These are phyloP conservation scores for Plasmodium ovale DNA, from an alignment of 169 alveolate genomes.

Conservation along the genomic window DNA sequence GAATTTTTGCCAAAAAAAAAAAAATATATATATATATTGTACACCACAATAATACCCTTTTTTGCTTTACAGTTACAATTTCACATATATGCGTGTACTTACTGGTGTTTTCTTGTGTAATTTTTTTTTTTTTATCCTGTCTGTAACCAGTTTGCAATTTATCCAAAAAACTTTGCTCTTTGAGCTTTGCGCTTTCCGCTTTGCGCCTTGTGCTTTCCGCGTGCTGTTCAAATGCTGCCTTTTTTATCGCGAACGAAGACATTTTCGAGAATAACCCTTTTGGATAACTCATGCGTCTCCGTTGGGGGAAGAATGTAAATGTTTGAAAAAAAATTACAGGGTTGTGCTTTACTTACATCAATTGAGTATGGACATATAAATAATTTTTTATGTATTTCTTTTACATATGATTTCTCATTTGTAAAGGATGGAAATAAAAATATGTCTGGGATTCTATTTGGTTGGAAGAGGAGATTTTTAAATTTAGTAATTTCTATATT, in stretches of 20 bases:
- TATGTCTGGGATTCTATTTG: constrained; percentile 72
- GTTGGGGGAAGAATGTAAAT: constrained; percentile 65
- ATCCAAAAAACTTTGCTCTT: no score
- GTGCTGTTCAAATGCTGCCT: not conserved
- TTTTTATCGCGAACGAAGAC: constrained; percentile 40
- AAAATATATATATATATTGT: no score
- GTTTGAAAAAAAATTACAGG: constrained; percentile 61
- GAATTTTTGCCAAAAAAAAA: not conserved
- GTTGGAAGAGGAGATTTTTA: constrained; percentile 65
- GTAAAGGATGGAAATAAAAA: constrained; percentile 73
- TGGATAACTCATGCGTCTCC: constrained; percentile 47
- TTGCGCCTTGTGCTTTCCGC: not conserved
- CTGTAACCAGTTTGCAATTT: not conserved
- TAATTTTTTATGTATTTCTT: constrained; percentile 64
- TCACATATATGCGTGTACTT: not conserved
- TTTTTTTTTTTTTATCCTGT: not conserved
- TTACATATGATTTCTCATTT: constrained; percentile 63
- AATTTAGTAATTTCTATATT: constrained; percentile 70
- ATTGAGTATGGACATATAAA: constrained; percentile 76
- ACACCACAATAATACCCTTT: no score
- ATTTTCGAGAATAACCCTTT: constrained; percentile 73
- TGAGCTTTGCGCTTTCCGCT: no score
- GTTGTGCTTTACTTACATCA: constrained; percentile 63
- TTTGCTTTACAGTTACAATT: not conserved
- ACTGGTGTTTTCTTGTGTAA: not conserved